Evolutionary conservation across 371 early-diverging fungal genomes (phyloP).

Genomic region (Nematocida homosporus): DNA sequence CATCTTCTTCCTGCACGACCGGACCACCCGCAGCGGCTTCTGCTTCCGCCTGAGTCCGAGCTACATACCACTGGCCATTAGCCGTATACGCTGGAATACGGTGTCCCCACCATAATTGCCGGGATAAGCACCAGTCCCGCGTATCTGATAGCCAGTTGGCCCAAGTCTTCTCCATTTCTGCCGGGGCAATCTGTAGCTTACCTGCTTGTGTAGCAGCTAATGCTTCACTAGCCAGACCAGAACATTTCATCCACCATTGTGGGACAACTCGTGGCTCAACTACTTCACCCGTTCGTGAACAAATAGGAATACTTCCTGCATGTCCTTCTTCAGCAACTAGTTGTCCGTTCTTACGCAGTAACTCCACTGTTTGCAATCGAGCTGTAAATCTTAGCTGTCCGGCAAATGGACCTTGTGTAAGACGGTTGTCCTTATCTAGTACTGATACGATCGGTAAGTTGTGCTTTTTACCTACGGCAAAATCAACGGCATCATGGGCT

Average conservation of each 20-base stretch:
- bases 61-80: constrained; percentile 78
- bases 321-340: constrained; percentile 80
- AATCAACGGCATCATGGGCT: constrained; percentile 98
- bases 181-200: constrained; percentile 79
- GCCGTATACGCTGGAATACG: constrained; percentile 89
- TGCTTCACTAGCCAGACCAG: constrained; percentile 75
- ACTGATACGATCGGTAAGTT: constrained; percentile 83
- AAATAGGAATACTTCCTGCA: constrained; percentile 85
- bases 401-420: constrained; percentile 71
- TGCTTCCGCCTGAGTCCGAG: constrained; percentile 76
- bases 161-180: constrained; percentile 83
- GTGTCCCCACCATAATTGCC: constrained; percentile 99
- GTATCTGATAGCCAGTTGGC: constrained; percentile 90
- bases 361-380: constrained; percentile 78
- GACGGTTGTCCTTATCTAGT: constrained; percentile 86
- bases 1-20: constrained; percentile 83
- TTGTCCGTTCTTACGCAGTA: constrained; percentile 78
- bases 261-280: constrained; percentile 95
- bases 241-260: constrained; percentile 96
- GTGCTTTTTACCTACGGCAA: constrained; percentile 87
- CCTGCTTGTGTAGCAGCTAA: constrained; percentile 75
- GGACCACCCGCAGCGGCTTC: constrained; percentile 35
- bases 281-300: constrained; percentile 82
- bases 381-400: constrained; percentile 91
- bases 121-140: constrained; percentile 88